Percentiles rank a stretch among this genome's conserved stretches.
Conservation (phyloP, 495 filamentous ascomycete species). For the Penicillium nucicola region DNA sequence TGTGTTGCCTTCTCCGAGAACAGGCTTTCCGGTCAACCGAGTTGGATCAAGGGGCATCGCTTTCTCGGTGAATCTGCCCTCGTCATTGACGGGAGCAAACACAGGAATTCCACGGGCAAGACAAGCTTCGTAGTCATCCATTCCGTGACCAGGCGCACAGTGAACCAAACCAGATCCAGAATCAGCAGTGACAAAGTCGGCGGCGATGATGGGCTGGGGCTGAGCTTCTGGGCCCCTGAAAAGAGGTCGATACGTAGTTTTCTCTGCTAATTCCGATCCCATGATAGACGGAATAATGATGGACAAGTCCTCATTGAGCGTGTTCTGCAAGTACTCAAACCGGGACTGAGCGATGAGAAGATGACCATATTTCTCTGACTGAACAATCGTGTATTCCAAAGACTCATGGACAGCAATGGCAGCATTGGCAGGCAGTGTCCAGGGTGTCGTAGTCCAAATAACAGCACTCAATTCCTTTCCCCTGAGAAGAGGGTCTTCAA, state of each 20-base stretch:
- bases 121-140: conserved; percentile 93
- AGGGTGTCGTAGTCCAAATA: conserved; percentile 97
- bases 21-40: conserved; percentile 57
- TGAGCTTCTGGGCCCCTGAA: conserved; percentile 47
- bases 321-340: conserved; percentile 49
- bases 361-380: conserved; percentile 50
- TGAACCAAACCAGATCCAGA: conserved; percentile 94
- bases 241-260: conserved; percentile 65
- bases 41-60: conserved; percentile 66
- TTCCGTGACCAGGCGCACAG: conserved; percentile 89
- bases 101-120: conserved; percentile 58
- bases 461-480: conserved; percentile 59
- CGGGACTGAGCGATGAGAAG: conserved; percentile 66
- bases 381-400: conserved; percentile 69
- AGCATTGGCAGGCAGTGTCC: conserved; percentile 92
- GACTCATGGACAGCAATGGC: conserved; percentile 76
- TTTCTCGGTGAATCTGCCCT: conserved; percentile 72
- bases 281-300: conserved; percentile 55
- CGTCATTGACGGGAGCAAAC: conserved; percentile 76
- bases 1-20: conserved; percentile 61
- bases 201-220: conserved; percentile 69
- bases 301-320: conserved; percentile 40
- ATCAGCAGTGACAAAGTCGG: conserved; percentile 78
- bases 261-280: conserved; percentile 62
- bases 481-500: conserved; percentile 31